Base-by-base conservation (phyloP, 2,329 filamentous ascomycete genomes). In the Sporothrix protearum region DNA sequence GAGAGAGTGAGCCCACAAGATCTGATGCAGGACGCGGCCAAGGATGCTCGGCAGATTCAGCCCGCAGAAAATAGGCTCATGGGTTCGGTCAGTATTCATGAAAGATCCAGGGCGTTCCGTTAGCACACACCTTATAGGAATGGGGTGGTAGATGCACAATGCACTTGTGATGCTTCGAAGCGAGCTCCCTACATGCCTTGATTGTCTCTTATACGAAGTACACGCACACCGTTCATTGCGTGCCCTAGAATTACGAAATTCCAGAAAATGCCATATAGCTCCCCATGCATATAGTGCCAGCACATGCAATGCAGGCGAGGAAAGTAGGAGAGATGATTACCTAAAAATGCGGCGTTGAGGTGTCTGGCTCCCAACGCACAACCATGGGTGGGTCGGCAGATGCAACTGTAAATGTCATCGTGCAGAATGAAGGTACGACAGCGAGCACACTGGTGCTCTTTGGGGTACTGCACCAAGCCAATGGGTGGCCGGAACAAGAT, bases 321-420 rank as follows among this genome's bases (percentile, higher is more conserved):
- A 22, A 25, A n/a, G 55, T 22, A 36, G 55, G 30, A 3, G 19
- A 22, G 30, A 25, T 12, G 57, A 42, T 42, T 42, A 10, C 9
- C n/a, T 42, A 33, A 2, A 63, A 63, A 63, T 63, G 42, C 1
- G 57, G 9, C 33, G n/a, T 53, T 9, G 7, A 53, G 49, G n/a
- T 28, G 55, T 19, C 9, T 30, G 1, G 45, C 45, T 67, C 36
- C 64, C 1, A 51, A 33, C 16, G 25, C 28, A 30, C 25, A 19
- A 16, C 2, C 36, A 45, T 49, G 45, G 64, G 64, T 39, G 47
- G 67, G 36, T 33, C 36, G 67, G 51, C 51, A 69, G 67, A 45
- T 69, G 22, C 63, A 33, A 49, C 30, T 45, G 33, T 51, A 59
- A 69, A 45, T n/a, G 51, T 59, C 67, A 59, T 69, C 36, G 67